Percentiles rank a stretch among this genome's conserved stretches.
These are phyloP conservation scores for Scheffersomyces stambukii DNA, from an alignment of 1,139 yeast genomes.

Conservation along the genomic window DNA sequence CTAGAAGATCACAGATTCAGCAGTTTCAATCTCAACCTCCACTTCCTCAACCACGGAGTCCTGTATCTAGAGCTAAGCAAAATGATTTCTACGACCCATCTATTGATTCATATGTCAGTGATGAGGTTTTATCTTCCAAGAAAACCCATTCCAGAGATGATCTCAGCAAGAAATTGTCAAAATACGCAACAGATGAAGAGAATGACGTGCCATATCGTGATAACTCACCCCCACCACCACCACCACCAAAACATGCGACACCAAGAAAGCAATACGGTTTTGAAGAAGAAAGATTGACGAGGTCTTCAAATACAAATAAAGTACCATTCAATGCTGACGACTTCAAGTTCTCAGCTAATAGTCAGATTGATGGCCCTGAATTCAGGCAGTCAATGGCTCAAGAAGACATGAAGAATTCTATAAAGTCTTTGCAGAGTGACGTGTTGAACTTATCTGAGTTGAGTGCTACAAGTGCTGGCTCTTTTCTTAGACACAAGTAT, in stretches of 20 bases:
- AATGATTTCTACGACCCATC: no score
- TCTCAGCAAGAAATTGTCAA: constrained; percentile 32
- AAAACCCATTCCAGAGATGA: constrained; percentile 33
- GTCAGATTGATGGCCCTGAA: constrained; percentile 29
- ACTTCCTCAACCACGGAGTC: not conserved
- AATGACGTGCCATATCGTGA: constrained; percentile 11
- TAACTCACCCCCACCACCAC: constrained; percentile 47
- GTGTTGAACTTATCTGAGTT: constrained; percentile 56
- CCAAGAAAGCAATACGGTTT: constrained; percentile 5
- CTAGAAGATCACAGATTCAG: constrained; percentile 3
- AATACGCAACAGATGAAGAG: constrained; percentile 22
- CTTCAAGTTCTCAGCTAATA: constrained; percentile 27
- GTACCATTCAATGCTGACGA: constrained; percentile 41
- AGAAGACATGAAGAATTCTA: constrained; percentile 39
- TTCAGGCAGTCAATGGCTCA: constrained; percentile 28
- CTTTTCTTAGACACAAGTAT: constrained; percentile 67
- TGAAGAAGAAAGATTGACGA: no score
- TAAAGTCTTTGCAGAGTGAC: constrained; percentile 44
- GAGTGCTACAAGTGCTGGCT: constrained; percentile 89
- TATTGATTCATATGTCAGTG: constrained; percentile 33
- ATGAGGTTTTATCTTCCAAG: constrained; percentile 33
- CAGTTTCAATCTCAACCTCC: not conserved
- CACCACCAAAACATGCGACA: constrained; percentile 40
- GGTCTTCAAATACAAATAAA: constrained; percentile 7
- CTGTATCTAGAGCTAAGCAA: constrained; percentile 4